These are phyloP conservation scores for Leccinum olivaceopallidum DNA, from an alignment of 768 basidiomycete species.

Conservation along the genomic window DNA sequence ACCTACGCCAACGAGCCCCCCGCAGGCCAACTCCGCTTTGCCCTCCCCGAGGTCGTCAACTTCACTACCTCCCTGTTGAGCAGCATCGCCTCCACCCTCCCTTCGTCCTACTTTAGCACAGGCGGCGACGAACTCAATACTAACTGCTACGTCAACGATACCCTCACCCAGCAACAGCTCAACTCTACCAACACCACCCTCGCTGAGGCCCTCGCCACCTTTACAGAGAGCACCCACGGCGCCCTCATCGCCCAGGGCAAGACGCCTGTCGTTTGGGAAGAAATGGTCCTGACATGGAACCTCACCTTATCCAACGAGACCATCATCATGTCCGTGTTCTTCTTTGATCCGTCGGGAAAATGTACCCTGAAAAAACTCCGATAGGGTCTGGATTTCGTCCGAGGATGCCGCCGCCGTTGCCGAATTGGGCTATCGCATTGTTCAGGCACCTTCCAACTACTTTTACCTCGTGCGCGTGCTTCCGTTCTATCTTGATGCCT, in stretches of 20 bases:
- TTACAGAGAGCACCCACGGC: slow-evolving; percentile 59
- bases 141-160: slow-evolving; percentile 65
- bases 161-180: slow-evolving; percentile 56
- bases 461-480: slow-evolving; percentile 45
- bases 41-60: slow-evolving; percentile 54
- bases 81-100: slow-evolving; percentile 51
- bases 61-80: slow-evolving; percentile 59
- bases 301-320: slow-evolving; percentile 43
- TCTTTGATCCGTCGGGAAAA: background rate
- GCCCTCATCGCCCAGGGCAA: slow-evolving; percentile 59
- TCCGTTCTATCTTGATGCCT: background rate
- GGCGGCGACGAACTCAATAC: slow-evolving; percentile 83
- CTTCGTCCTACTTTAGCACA: slow-evolving; percentile 67
- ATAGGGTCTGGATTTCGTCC: slow-evolving; percentile 49
- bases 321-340: slow-evolving; percentile 36
- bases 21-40: slow-evolving; percentile 79
- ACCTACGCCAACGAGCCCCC: slow-evolving; percentile 74
- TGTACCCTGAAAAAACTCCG: background rate
- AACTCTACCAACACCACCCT: slow-evolving; percentile 52
- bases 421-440: slow-evolving; percentile 41
- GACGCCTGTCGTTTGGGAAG: slow-evolving; percentile 83
- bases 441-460: slow-evolving; percentile 52
- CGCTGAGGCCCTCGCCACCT: slow-evolving; percentile 61
- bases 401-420: slow-evolving; percentile 40
- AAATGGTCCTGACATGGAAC: slow-evolving; percentile 46